Base-by-base conservation (phyloP, 805 yeast genomes). In the Candida pseudoglaebosa region DNA sequence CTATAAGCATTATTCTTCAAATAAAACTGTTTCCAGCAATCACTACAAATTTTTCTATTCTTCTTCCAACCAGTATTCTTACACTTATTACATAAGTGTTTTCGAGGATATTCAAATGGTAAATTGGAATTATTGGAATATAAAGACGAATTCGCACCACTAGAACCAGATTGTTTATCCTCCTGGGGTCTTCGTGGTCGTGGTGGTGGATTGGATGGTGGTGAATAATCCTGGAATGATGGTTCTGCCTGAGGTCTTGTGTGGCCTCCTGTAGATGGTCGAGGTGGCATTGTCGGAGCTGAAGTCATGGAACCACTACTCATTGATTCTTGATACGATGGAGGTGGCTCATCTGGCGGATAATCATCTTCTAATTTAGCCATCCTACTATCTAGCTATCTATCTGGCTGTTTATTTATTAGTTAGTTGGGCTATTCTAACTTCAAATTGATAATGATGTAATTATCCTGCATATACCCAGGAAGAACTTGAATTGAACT, bases 11-110 rank as follows among this genome's bases (percentile, higher is more conserved):
- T 38, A 8, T 49, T 40, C 17, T 41, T 44, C 34, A 60, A 40
- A 41, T 57, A 65, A 43, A 45, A 57, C 28, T 44, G 46, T 32
- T 50, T 38, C 67, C 70, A 62, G 45, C 67, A 87, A 30, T 71
- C 71, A 47, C 76, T 75, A 54, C 96, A 87, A 5, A 78, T 63
- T 34, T 62, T 67, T n/a, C 82, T 84, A 48, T 78, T 80, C 52
- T 75, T 80, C 48, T 67, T 67, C 52, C 67, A 70, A 2, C 95
- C 95, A 0, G 90, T 82, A 53, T 87, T 87, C 39, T 71, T 65
- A 61, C 96, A 87, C 50, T 81, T 82, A 6, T 64, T 59, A 53
- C 96, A 87, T 40, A 64, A 61, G 52, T 65, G 81, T 3, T 78
- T 71, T 2, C 47, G 56, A 0, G 95, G 95, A 49, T 84, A 87